Evolutionary conservation across 345 rosid species (phyloP).

Genomic region (Camelina neglecta): DNA sequence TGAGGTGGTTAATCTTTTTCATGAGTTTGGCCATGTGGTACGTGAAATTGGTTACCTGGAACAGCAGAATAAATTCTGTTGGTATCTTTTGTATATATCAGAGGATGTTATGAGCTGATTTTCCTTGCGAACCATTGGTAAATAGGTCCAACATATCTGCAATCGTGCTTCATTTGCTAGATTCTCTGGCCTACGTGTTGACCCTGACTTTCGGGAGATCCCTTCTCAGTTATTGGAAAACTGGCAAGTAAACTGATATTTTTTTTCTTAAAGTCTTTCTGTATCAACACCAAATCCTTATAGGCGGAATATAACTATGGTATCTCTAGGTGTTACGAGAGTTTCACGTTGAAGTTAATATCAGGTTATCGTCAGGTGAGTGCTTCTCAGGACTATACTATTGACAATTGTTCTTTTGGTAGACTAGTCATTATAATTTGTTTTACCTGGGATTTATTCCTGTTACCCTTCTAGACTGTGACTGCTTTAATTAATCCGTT

Average conservation of each 20-base stretch:
- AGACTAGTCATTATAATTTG: conserved; percentile 6
- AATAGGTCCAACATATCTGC: conserved; percentile 90
- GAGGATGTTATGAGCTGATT: conserved; percentile 22
- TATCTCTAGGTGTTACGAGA: conserved; percentile 84
- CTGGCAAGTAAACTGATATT: conserved; percentile 70
- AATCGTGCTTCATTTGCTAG: conserved; percentile 86
- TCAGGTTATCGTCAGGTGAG: conserved; percentile 95
- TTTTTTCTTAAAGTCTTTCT: neutral
- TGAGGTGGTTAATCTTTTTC: conserved; percentile 89
- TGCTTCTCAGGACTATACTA: conserved; percentile 19
- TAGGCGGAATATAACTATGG: conserved; percentile 29
- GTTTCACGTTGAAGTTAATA: conserved; percentile 82
- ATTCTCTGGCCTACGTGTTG: conserved; percentile 85
- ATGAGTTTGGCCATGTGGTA: conserved; percentile 99
- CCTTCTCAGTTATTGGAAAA: conserved; percentile 84
- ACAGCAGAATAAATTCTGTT: neutral
- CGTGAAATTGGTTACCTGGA: conserved; percentile 39
- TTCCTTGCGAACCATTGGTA: conserved; percentile 27
- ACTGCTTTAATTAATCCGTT: conserved; percentile 9
- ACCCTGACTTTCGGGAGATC: conserved; percentile 93
- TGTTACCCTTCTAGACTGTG: conserved; percentile 14
- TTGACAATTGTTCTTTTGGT: conserved; percentile 9
- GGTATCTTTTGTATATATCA: conserved; percentile 12
- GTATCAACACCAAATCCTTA: conserved; percentile 18
- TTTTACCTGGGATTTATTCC: conserved; percentile 15